Evolutionary conservation across 1,284 basidiomycete genomes (phyloP), one percentile per base, ranked within the genome.

Genomic region (Ustilago bromivora): DNA sequence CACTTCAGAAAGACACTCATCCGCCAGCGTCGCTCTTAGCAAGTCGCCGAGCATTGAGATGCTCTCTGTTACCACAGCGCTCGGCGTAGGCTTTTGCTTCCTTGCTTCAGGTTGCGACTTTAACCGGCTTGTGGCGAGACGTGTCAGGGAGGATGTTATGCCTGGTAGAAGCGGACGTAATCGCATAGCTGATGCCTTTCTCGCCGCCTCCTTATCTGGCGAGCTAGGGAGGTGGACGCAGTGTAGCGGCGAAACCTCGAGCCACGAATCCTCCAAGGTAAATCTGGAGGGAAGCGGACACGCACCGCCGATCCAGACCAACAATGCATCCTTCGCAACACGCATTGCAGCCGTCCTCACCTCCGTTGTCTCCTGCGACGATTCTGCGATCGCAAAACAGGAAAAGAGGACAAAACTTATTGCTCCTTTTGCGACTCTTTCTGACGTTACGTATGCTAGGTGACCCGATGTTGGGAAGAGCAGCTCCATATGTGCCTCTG

Each of bases 361-460:
- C 11, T 65, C 57, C 0, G 36, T 52, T 36, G 36, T 15, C 6
- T 58, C 59, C 5, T 57, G 57, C 3, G 65, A 66, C 5, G 68
- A 65, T 38, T 74, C 67, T 23, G 76, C 65, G 34, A 75, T 36
- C 15, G 55, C 28, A 32, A 74, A 68, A 9, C 54, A 54, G 5
- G 76, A 66, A 0, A 71, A 71, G 8, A 78, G 66, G 28, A 67
- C 62, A n/a, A 74, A 74, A 55, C 65, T 62, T 35, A 75, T 51
- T 4, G 76, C 76, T 1, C 76, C 76, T 51, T 66, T 78, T n/a
- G 68, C 61, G 23, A 69, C 40, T 38, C 58, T 46, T 11, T 68
- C 71, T 2, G 57, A 60, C 3, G 60, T 43, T 5, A 43, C 67
- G 53, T 65, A 74, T 0, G 19, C 11, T 31, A 75, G 46, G 31